phyloP scores from a whole-genome alignment of 306 rosid genomes.

The Medicago lupulina region DNA sequence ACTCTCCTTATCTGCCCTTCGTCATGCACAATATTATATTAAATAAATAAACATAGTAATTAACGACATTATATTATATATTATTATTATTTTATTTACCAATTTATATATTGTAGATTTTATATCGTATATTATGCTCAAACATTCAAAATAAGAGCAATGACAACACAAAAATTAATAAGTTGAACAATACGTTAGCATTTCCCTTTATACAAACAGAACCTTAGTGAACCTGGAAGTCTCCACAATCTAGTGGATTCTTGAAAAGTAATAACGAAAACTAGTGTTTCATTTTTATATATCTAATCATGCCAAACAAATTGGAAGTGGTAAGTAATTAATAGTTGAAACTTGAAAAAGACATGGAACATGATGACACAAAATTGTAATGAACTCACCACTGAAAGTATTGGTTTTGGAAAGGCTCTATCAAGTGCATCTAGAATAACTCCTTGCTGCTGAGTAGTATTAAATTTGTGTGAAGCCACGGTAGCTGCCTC shows the following conservation, averaged over 20 bases:
- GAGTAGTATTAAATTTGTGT: conserved; percentile 47
- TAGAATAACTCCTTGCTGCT: conserved; percentile 56
- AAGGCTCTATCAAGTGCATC: conserved; percentile 71
- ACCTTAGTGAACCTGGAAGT: no score
- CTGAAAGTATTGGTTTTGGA: conserved; percentile 67
- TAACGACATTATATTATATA: not conserved
- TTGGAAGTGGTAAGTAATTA: no score
- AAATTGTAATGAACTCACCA: conserved; percentile 63
- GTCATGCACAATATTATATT: not conserved
- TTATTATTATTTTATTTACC: no score
- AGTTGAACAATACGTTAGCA: no score
- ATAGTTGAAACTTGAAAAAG: not conserved
- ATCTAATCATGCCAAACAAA: no score
- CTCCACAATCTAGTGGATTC: no score
- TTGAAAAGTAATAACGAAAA: no score
- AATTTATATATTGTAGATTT: no score
- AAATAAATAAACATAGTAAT: not conserved
- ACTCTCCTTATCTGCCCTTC: conserved; percentile 67
- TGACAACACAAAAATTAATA: no score
- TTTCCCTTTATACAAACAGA: no score
- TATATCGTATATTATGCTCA: not conserved
- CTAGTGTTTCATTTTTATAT: no score
- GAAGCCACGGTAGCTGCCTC: conserved; percentile 71
- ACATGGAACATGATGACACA: not conserved
- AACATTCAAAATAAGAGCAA: not conserved